Conservation (phyloP, 805 yeast species). For the Zygoascus tannicola region DNA sequence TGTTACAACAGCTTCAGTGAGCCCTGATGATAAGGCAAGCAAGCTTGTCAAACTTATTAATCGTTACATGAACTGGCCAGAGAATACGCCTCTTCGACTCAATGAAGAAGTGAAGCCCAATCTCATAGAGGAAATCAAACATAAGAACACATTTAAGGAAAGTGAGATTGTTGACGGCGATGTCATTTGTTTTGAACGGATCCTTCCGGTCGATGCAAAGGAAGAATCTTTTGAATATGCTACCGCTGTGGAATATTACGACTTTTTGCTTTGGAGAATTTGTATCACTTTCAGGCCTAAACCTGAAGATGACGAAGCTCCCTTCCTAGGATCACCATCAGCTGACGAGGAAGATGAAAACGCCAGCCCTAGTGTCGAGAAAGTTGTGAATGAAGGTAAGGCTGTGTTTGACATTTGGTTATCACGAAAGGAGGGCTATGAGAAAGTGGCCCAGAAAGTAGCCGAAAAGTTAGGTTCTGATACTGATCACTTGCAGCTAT, state of each 20-base stretch:
- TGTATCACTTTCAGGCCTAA: slow-evolving; percentile 20
- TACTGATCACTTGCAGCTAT: slow-evolving; percentile 56
- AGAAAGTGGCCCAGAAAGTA: slow-evolving; percentile 51
- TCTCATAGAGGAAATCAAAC: slow-evolving; percentile 25
- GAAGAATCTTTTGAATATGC: slow-evolving; percentile 11
- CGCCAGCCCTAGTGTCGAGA: slow-evolving; percentile 6
- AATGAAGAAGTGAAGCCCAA: slow-evolving; percentile 30
- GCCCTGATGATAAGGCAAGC: slow-evolving; percentile 37
- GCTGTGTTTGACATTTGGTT: slow-evolving; percentile 47
- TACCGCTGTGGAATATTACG: slow-evolving; percentile 24
- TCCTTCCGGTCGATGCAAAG: slow-evolving; percentile 16
- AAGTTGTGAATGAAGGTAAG: slow-evolving; percentile 20
- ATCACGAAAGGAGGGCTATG: slow-evolving; percentile 48
- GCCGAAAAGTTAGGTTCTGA: slow-evolving; percentile 46
- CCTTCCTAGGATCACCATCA: neutral
- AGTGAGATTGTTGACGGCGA: slow-evolving; percentile 31
- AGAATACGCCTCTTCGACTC: slow-evolving; percentile 19
- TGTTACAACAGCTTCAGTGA: slow-evolving; percentile 47
- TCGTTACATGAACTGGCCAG: slow-evolving; percentile 24
- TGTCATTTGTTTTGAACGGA: slow-evolving; percentile 28
- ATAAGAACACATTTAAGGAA: slow-evolving; percentile 21
- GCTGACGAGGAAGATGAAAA: slow-evolving; percentile 9
- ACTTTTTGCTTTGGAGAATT: slow-evolving; percentile 25
- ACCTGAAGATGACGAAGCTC: slow-evolving; percentile 12
- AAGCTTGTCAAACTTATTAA: slow-evolving; percentile 22